Conservation (phyloP, 208 protist genomes). For the Trypanosoma lewisi region DNA sequence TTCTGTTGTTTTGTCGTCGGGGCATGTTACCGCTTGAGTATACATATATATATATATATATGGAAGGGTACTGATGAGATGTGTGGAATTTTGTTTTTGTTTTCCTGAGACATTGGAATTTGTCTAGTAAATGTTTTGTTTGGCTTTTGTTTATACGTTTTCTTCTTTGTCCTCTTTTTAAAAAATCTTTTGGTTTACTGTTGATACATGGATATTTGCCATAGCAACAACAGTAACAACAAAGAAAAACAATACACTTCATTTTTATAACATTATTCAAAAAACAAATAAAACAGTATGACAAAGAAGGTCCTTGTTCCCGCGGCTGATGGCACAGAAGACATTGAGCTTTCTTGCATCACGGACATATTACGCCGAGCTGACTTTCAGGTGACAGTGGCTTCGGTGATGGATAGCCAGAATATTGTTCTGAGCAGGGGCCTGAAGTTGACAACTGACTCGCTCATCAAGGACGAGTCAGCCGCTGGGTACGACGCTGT, state of each 20-base stretch:
- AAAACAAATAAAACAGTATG: conserved; percentile 22
- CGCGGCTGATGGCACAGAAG: conserved; percentile 78
- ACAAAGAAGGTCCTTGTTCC: conserved; percentile 77
- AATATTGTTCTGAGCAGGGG: conserved; percentile 62
- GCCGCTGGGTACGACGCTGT: conserved; percentile 68
- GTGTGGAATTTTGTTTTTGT: background rate
- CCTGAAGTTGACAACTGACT: conserved; percentile 56
- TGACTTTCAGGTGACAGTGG: conserved; percentile 69
- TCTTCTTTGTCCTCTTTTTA: background rate
- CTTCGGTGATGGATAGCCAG: conserved; percentile 66
- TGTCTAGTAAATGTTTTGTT: background rate
- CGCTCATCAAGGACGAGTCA: conserved; percentile 58
- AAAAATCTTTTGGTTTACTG: background rate
- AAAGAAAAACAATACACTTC: conserved; percentile 9
- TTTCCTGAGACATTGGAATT: background rate
- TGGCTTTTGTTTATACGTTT: conserved; percentile 12
- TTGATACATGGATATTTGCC: background rate
- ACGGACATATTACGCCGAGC: conserved; percentile 79
- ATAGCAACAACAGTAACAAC: background rate
- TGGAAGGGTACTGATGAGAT: background rate
- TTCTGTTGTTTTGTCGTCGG: conserved; percentile 46
- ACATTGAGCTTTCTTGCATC: conserved; percentile 86
- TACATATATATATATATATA: no score
- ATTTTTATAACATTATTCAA: conserved; percentile 1
- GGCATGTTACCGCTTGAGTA: conserved; percentile 5